Base-by-base conservation (phyloP, 257 asterid species). In the Perilla frutescens region DNA sequence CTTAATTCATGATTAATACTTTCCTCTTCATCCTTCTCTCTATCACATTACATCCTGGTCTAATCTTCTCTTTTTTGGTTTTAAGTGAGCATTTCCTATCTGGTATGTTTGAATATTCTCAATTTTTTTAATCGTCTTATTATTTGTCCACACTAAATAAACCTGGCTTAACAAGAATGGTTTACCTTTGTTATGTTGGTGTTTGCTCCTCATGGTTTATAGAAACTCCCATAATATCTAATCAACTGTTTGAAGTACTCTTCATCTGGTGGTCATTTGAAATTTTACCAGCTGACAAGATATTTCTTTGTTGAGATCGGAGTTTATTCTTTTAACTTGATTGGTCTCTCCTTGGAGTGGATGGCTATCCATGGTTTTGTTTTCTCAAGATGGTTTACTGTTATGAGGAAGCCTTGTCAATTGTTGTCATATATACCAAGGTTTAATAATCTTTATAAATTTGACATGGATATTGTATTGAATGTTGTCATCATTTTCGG, bases 401-500 rank as follows among this genome's bases (percentile, higher is more conserved):
- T 56, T 65, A 13, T 54, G 57, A 70, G 48, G 41, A 57, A 62
- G 37, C 15, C 49, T 68, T 64, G 9, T 12, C 14, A 54, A 32
- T 40, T 51, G 66, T 62, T 12, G 4, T 48, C 58, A 36, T 61
- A 55, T 54, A 26, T 44, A 12, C 20, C 11, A 10, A 54, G 39
- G 37, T 61, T 70, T 56, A 63, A 6, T 15, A 49, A 40, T 36
- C 40, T 11, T 68, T 63, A 12, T 14, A 49, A 62, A 57, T 65
- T 43, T 60, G 5, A 20, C 11, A 32, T 41, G 8, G 4, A 53
- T 55, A 72, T 72, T 47, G 51, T 68, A 54, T 74, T 49, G 26
- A 37, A 54, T 15, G 51, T 20, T 45, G 29, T 66, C 45, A 57
- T 61, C 45, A 40, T 29, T 66, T 68, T 69, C 5, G 14, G 69